These are phyloP conservation scores for Aspergillus sp. DNA, from an alignment of 2,329 filamentous ascomycete genomes.

Conservation along the genomic window DNA sequence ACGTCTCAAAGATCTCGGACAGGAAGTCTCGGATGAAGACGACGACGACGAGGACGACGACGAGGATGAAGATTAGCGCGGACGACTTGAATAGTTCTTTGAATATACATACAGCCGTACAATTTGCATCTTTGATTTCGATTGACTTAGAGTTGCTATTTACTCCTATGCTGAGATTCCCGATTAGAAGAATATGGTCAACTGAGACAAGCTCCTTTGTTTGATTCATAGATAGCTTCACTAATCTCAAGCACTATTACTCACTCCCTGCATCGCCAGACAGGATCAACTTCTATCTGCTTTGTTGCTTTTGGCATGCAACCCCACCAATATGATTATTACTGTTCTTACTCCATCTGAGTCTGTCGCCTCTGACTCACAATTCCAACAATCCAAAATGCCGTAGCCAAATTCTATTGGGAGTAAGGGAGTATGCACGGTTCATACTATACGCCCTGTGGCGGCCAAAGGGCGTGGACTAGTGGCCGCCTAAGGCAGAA, in stretches of 20 bases:
- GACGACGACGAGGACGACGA: slow-evolving; percentile 62
- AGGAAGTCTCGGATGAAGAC: slow-evolving; percentile 74
- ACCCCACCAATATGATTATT: no score
- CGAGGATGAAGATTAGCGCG: slow-evolving; percentile 22
- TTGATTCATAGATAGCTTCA: background rate
- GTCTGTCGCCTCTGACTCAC: background rate
- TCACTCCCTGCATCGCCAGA: no score
- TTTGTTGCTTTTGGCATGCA: no score
- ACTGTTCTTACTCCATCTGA: no score
- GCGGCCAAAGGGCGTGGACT: background rate
- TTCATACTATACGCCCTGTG: background rate
- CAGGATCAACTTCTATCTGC: no score
- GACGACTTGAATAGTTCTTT: background rate
- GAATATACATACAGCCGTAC: background rate
- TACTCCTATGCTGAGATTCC: no score
- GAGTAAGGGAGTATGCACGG: background rate
- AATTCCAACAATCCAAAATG: background rate
- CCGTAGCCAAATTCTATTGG: background rate
- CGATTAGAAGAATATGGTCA: no score
- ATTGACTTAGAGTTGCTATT: background rate
- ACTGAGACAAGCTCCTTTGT: no score
- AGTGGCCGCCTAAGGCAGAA: no score
- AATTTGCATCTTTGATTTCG: background rate
- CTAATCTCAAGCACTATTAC: no score
- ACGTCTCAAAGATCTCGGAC: slow-evolving; percentile 65